Base-by-base conservation (phyloP, 257 asterid genomes). In the Echium plantagineum region DNA sequence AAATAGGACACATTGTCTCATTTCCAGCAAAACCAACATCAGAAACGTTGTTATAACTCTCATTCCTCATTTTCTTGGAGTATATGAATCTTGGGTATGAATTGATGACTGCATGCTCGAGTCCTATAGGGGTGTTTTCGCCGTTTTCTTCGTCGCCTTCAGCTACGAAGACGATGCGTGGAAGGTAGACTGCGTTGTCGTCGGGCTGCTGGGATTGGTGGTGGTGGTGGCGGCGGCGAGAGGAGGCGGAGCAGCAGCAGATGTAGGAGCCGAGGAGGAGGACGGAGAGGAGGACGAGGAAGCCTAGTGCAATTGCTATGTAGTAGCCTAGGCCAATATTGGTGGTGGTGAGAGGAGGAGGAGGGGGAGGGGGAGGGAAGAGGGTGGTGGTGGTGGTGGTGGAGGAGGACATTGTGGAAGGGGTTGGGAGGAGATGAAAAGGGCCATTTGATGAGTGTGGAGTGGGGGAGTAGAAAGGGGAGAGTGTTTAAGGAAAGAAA, bases 91-190 rank as follows among this genome's bases (percentile, higher is more conserved):
- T 86, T 31, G 97, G 97, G 21, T 89, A 93, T 55, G 96, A 89
- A 46, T 86, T 78, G 47, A 93, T 86, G 1, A 84, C 96, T 9
- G 81, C 82, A 69, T 69, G 93, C 24, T 93, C 96, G n/a, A 93
- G 85, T 32, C 99, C 99, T 0, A 80, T 75, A 66, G 70, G 84
- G 49, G 19, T 83, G 89, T 69, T 76, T 2, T 76, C 77, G 9
- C 61, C 74, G 52, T 76, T 86, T 64, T 57, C 65, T 1, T 79
- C 82, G 59, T 89, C 95, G 5, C 79, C 95, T 58, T 87, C 98
- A n/a, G 86, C 80, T 22, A 88, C 94, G 80, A 93, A 93, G 52
- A 89, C 74, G 49, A 78, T 70, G 15, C 96, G 80, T 16, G 99
- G 99, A 5, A 93, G 81, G 62, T 88, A 86, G 61, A 83, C 62